Base-by-base conservation (phyloP, 495 filamentous ascomycete genomes). In the Pseudevernia furfuracea region DNA sequence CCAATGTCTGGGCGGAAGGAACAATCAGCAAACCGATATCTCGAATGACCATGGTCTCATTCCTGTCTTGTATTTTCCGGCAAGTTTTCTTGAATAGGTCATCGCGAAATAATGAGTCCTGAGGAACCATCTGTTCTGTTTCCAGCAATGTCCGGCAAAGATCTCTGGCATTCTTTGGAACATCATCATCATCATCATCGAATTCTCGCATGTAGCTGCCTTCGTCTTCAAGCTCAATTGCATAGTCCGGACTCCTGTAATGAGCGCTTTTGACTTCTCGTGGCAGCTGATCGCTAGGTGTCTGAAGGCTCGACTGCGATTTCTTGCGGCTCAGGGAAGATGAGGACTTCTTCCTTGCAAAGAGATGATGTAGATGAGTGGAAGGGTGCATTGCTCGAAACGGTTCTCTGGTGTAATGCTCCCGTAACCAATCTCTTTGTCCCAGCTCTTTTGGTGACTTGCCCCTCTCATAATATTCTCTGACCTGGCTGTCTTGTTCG, bases 21-120 rank as follows among this genome's bases (percentile, higher is more conserved):
- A 76, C 69, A 46, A 79, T 72, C 23, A 78, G 60, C 59, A 49
- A 68, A 34, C 63, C 44, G 32, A 78, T 77, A 66, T 78, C 76
- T 68, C 62, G 70, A 56, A 77, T 67, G 39, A 79, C 68, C 64
- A 46, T 8, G n/a, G n/a, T n/a, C n/a, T n/a, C n/a, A n/a, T n/a
- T n/a, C n/a, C n/a, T n/a, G n/a, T n/a, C n/a, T n/a, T 58, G 28
- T 19, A 44, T 44, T 21, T 44, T 44, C 4, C 19, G 15, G 19
- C 41, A 44, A 19, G 41, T 44, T 44, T 4, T 21, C 19, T 21
- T 44, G 7, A 44, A 44, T 21, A 44, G 41, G 7, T 44, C 41
- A 21, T 44, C 41, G 15, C 41, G 41, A 44, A 44, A 44, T 8
- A 44, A 10, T 71, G 41, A 44, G 7, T 44, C 41, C 19, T 44